Conservation (phyloP, 176 grass and related monocot genomes). For the Zea mays region Zm-B73-REFERENCE-NAM-5.0 NC_050104.1:128441501-128442000, state of each 20-base stretch:
- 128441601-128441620: neutral
- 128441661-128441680: constrained; percentile 89
- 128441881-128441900: constrained; percentile 15
- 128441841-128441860: constrained; percentile 66
- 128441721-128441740: constrained; percentile 34
- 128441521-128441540: constrained; percentile 21
- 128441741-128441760: constrained; percentile 51
- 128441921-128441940: constrained; percentile 25
- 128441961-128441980: neutral
- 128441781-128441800: constrained; percentile 68
- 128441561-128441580: constrained; percentile 84
- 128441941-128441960: constrained; percentile 17
- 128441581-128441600: constrained; percentile 65
- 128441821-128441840: constrained; percentile 13
- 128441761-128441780: constrained; percentile 70
- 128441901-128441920: constrained; percentile 35
- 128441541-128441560: constrained; percentile 67
- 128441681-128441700: constrained; percentile 59
- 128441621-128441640: neutral
- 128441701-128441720: constrained; percentile 6
- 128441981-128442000: neutral
- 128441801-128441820: constrained; percentile 67
- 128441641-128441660: constrained; percentile 75
- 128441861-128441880: constrained; percentile 42
- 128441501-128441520: constrained; percentile 65